phyloP scores from a whole-genome alignment of 2,329 filamentous ascomycete species.

The Albophoma yamanashiensis region DNA sequence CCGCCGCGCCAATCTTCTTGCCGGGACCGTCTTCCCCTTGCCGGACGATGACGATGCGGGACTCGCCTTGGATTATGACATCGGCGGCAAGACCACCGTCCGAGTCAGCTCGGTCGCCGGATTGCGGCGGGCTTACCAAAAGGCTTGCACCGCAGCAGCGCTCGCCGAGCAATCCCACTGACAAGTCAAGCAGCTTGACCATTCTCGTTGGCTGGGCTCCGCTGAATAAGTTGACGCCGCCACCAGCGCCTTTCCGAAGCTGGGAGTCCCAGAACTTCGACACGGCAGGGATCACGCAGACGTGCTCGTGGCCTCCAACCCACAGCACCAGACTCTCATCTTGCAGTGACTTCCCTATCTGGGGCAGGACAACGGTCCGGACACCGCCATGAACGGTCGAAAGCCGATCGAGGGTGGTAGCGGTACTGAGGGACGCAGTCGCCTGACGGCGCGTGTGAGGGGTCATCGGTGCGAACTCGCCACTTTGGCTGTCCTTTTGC shows the following conservation, averaged over 20 bases:
- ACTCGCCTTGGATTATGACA: conserved; percentile 44
- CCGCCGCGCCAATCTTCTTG: conserved; percentile 28
- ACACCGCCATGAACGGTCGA: conserved; percentile 42
- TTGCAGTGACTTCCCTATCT: conserved; percentile 28
- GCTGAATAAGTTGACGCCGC: conserved; percentile 44
- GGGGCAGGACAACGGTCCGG: conserved; percentile 34
- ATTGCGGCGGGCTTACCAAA: conserved; percentile 24
- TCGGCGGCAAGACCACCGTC: conserved; percentile 39
- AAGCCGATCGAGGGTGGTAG: conserved; percentile 37
- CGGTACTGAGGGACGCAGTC: conserved; percentile 30
- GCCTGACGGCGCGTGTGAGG: conserved; percentile 48
- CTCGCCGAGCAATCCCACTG: conserved; percentile 44
- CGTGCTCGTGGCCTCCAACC: conserved; percentile 45
- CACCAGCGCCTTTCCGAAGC: conserved; percentile 37
- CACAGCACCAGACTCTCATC: conserved; percentile 47
- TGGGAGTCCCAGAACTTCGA: conserved; percentile 51
- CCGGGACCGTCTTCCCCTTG: conserved; percentile 39
- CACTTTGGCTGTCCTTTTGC: conserved; percentile 24
- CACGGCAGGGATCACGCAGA: conserved; percentile 44
- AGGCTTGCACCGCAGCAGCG: conserved; percentile 41
- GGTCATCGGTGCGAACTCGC: conserved; percentile 54
- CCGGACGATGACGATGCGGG: conserved; percentile 41
- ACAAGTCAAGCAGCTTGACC: conserved; percentile 42
- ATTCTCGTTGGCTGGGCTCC: conserved; percentile 44
- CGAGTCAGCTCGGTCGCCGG: conserved; percentile 8